phyloP scores from a whole-genome alignment of 495 filamentous ascomycete species.

The Tetracladium marchalianum region DNA sequence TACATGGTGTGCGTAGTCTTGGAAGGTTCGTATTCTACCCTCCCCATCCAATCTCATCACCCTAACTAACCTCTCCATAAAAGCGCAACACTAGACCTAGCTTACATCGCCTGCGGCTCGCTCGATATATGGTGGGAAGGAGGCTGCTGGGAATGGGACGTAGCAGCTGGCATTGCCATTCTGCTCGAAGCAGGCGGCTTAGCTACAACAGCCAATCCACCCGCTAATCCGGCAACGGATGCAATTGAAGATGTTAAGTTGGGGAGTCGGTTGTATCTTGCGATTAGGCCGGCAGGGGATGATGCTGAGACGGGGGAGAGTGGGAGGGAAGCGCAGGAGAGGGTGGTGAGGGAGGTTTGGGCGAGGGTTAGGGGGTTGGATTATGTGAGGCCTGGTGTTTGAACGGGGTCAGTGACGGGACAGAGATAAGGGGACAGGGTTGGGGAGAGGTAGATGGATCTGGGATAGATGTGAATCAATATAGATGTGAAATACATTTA shows the following conservation, averaged over 20 bases:
- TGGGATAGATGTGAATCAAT: too few relatives aligned
- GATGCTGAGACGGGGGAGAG: conserved; percentile 39
- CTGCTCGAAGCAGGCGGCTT: conserved; percentile 63
- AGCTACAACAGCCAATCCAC: conserved; percentile 57
- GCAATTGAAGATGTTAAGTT: conserved; percentile 46
- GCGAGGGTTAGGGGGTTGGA: conserved; percentile 48
- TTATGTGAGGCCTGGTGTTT: conserved; percentile 48
- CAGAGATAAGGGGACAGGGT: too few relatives aligned
- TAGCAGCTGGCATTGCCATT: conserved; percentile 72
- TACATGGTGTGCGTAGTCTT: conserved; percentile 62
- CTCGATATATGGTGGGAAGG: conserved; percentile 80
- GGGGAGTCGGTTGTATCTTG: conserved; percentile 55
- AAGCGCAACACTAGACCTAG: conserved; percentile 68
- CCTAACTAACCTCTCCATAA: conserved; percentile 31
- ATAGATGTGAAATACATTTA: too few relatives aligned
- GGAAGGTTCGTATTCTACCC: conserved; percentile 27
- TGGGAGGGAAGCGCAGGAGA: conserved; percentile 51
- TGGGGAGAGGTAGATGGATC: too few relatives aligned
- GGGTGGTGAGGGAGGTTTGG: conserved; percentile 61
- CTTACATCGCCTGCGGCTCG: conserved; percentile 57
- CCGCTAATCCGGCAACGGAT: conserved; percentile 39
- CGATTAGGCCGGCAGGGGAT: conserved; percentile 55
- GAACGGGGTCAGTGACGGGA: conserved; percentile 1
- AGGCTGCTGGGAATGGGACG: conserved; percentile 80
- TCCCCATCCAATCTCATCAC: background rate